Conservation (phyloP, 768 basidiomycete species). For the Naganishia kalamii region DNA sequence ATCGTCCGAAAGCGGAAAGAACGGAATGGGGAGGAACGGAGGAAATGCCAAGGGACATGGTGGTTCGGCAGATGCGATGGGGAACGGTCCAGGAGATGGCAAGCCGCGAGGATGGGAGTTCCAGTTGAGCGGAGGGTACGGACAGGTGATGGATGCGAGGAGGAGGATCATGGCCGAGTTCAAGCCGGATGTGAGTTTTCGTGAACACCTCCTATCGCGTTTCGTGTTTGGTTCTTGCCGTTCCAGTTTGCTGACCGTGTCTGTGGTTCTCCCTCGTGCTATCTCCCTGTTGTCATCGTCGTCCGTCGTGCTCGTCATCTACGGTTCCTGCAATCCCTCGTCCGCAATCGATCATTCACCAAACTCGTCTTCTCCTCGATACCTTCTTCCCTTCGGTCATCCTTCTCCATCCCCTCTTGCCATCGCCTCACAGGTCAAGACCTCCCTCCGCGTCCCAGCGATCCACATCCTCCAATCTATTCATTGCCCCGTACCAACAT, state of each 20-base stretch:
- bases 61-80: no score
- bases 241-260: no score
- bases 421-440: conserved; percentile 58
- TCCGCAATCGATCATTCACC: no score
- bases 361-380: no score
- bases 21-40: neutral
- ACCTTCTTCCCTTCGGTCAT: neutral
- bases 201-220: neutral
- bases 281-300: no score
- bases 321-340: neutral
- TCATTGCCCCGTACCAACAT: conserved; percentile 55
- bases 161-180: conserved; percentile 84
- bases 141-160: conserved; percentile 83
- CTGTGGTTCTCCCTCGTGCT: no score
- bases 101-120: conserved; percentile 59
- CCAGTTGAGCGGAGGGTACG: conserved; percentile 81
- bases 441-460: conserved; percentile 80
- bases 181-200: conserved; percentile 65
- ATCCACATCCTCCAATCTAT: conserved; percentile 75
- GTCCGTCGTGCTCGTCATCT: no score
- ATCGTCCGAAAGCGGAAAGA: conserved; percentile 13
- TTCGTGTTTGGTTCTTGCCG: neutral
- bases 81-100: conserved; percentile 16
- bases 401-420: neutral
- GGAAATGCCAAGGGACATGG: neutral